A percentile compares a stretch with the other conserved stretches of the same genome.
Conservation (phyloP, 139 green algal genomes). For the Tetraselmis chui region DNA sequence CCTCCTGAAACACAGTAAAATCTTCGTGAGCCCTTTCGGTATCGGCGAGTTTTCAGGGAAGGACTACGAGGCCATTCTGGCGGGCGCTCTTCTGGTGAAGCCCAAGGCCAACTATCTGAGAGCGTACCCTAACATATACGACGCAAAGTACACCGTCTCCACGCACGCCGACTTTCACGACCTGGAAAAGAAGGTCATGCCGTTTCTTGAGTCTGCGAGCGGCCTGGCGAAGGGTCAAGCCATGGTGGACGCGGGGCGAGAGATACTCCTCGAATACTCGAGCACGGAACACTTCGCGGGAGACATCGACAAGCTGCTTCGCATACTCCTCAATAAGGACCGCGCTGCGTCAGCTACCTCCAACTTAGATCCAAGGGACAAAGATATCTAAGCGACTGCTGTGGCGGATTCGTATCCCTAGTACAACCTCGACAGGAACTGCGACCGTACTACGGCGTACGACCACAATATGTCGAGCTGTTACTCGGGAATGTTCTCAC, state of each 20-base stretch:
- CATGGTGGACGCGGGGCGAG: not conserved
- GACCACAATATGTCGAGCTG: too few relatives aligned
- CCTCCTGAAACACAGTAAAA: not conserved
- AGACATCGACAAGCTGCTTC: not conserved
- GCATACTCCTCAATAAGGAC: not conserved
- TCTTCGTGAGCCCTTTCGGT: constrained; percentile 5
- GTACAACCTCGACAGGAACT: too few relatives aligned
- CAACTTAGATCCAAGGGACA: too few relatives aligned
- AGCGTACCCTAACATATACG: constrained; percentile 6
- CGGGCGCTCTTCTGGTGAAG: constrained; percentile 3
- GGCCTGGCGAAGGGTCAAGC: not conserved
- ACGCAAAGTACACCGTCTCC: not conserved
- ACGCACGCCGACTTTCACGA: not conserved
- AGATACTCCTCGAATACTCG: not conserved
- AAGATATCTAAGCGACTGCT: too few relatives aligned
- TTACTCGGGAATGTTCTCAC: too few relatives aligned
- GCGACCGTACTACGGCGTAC: too few relatives aligned
- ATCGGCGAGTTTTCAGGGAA: constrained; percentile 4
- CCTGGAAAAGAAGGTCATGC: not conserved
- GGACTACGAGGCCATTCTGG: constrained; percentile 6
- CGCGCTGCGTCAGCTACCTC: too few relatives aligned
- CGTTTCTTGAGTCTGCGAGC: not conserved
- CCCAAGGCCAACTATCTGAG: not conserved
- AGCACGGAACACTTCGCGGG: not conserved
- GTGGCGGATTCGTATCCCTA: too few relatives aligned